Evolutionary conservation across 2,329 filamentous ascomycete genomes (phyloP).

Genomic region (Trichoderma simmonsii): DNA sequence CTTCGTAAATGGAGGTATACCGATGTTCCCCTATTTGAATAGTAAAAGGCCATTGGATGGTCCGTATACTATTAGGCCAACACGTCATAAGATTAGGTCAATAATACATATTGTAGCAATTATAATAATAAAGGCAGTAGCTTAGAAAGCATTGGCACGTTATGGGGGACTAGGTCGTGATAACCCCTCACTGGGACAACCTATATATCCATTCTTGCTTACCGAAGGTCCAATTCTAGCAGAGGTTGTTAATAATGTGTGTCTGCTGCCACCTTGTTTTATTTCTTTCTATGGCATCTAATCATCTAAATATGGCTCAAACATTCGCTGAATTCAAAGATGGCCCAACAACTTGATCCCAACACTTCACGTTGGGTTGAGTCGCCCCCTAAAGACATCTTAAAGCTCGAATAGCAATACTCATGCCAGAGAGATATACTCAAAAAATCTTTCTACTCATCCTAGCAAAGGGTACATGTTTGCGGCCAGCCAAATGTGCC

Average conservation of each 20-base stretch:
- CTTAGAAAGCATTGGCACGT: background rate
- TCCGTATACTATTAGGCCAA: background rate
- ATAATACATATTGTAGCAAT: background rate
- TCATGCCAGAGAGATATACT: background rate
- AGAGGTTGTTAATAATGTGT: background rate
- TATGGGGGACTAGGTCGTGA: background rate
- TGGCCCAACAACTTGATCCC: background rate
- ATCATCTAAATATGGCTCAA: background rate
- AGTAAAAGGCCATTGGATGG: background rate
- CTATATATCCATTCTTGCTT: background rate
- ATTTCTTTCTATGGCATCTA: background rate
- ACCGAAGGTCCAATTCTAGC: background rate
- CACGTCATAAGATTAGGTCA: background rate
- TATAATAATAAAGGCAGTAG: background rate
- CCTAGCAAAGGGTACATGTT: background rate
- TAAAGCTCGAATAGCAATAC: background rate
- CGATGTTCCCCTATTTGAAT: background rate
- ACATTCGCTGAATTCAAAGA: background rate
- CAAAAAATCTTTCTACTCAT: background rate
- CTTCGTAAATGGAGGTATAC: background rate
- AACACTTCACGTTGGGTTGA: background rate
- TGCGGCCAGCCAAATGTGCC: background rate
- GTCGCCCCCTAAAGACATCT: background rate
- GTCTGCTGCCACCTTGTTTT: background rate
- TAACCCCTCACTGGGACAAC: background rate